Conservation (phyloP, 129 eudicot species). For the Flaveria brownii region DNA sequence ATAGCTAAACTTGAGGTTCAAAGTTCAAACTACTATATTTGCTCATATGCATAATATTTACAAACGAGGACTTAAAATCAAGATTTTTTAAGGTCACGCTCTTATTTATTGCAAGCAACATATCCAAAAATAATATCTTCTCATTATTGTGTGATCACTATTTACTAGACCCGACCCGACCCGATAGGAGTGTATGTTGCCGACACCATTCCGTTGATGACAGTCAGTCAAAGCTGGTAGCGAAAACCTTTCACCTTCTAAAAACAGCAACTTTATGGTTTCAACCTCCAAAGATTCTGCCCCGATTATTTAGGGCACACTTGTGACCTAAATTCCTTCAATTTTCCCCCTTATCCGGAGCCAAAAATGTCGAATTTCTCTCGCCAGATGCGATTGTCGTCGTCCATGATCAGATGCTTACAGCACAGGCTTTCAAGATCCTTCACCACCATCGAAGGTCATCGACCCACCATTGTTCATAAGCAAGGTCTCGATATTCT, state of each 20-base stretch:
- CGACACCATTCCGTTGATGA: slow-evolving; percentile 23
- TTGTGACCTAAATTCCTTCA: not conserved
- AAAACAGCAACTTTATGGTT: slow-evolving; percentile 23
- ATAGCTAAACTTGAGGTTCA: too few relatives aligned
- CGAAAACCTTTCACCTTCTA: slow-evolving; percentile 15
- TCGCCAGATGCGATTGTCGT: slow-evolving; percentile 57
- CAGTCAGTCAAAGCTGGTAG: slow-evolving; percentile 3
- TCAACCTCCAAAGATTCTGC: not conserved
- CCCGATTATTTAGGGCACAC: slow-evolving; percentile 36
- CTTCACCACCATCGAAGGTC: slow-evolving; percentile 85
- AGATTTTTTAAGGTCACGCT: too few relatives aligned
- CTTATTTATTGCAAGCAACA: not conserved
- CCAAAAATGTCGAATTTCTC: slow-evolving; percentile 44
- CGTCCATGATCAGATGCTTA: slow-evolving; percentile 60
- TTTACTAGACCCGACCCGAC: not conserved
- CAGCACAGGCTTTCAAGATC: slow-evolving; percentile 53
- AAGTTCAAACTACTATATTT: too few relatives aligned
- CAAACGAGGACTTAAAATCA: too few relatives aligned
- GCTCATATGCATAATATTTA: too few relatives aligned
- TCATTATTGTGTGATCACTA: not conserved
- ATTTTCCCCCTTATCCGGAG: not conserved
- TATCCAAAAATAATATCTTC: not conserved
- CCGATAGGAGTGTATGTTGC: not conserved
- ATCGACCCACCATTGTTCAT: slow-evolving; percentile 82
- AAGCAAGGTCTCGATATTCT: slow-evolving; percentile 95